Conservation (phyloP, 768 basidiomycete genomes). For the Pleurotus giganteus region DNA sequence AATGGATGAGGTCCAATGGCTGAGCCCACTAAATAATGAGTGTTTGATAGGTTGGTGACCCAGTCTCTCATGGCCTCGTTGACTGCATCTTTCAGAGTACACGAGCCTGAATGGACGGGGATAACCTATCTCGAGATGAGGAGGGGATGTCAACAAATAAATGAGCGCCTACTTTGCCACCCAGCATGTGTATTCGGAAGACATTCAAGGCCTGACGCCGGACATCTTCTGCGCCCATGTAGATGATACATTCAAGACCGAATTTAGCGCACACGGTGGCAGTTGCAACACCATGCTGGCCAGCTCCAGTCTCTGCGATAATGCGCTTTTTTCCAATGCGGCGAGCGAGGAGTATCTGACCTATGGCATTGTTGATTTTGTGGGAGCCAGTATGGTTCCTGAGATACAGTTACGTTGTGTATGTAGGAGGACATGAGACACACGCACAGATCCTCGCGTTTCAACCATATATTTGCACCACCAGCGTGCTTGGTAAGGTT, state of each 20-base stretch:
- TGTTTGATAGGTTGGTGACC: constrained; percentile 93
- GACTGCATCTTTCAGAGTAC: constrained; percentile 96
- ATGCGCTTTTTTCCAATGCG: constrained; percentile 95
- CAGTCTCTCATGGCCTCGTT: constrained; percentile 99
- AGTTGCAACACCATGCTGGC: constrained; percentile 98
- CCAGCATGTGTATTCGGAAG: constrained; percentile 97
- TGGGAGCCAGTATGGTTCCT: constrained; percentile 99
- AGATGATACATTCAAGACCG: constrained; percentile 91
- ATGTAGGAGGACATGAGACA: not conserved
- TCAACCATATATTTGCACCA: constrained; percentile 97
- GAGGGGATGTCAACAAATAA: not conserved
- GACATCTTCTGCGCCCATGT: constrained; percentile 98
- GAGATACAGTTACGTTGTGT: not conserved
- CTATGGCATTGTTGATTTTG: constrained; percentile 99
- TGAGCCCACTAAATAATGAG: constrained; percentile 96
- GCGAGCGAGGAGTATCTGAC: constrained; percentile 94
- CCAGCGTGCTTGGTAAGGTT: constrained; percentile 86
- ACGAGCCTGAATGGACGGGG: constrained; percentile 89
- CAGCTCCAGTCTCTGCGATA: constrained; percentile 98
- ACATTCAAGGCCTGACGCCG: constrained; percentile 95
- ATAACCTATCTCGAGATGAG: constrained; percentile 59
- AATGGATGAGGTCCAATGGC: constrained; percentile 98
- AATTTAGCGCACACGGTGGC: constrained; percentile 98
- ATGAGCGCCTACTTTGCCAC: constrained; percentile 65
- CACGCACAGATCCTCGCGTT: constrained; percentile 86